Base-by-base conservation (phyloP, 2,329 filamentous ascomycete genomes). In the Colletotrichum tabaci region DNA sequence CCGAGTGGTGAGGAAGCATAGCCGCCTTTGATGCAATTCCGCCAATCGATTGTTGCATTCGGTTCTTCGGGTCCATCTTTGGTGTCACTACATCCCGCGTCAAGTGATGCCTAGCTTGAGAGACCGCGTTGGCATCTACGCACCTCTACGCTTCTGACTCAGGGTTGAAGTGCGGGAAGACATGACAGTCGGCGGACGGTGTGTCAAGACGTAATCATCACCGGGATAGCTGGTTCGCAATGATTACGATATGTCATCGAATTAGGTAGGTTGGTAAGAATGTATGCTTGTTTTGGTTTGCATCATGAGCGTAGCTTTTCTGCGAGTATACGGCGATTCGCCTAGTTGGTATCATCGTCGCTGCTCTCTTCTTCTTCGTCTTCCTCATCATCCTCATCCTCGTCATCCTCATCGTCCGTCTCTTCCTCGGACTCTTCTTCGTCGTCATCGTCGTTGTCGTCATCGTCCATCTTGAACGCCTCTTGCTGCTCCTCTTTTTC, bases 401-500 rank as follows among this genome's bases (percentile, higher is more conserved):
- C 84, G 0, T 83, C 82, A 4, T 85, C 84, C 1, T 83, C 82
- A 0, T 87, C 85, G 0, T 85, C 82, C 1, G 85, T 84, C 2
- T 87, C 86, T 9, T 88, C 86, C 2, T 87, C 86, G 0, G 87
- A 86, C 0, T 85, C 85, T 0, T 87, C 85, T 0, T 87, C 87
- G 0, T 86, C 86, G 0, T 86, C n/a, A n/a, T n/a, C 86, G 0
- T 87, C 86, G 2, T 86, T 86, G 1, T 87, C 87, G 0, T 86
- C 86, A 3, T 83, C 84, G 23, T 84, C 84, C 53, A 3, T 83
- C 82, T 12, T 85, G 84, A 16, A 84, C 2, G 87, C 88, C 7
- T 86, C 85, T 8, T 86, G 87, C 30, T 88, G 87, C 12, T 86
- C 85, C 13, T 88, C 88, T 2, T 87, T 89, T 18, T 90, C 89